Base-by-base conservation (phyloP, 2,329 filamentous ascomycete species). In the Scolecobasidium constrictum region DNA sequence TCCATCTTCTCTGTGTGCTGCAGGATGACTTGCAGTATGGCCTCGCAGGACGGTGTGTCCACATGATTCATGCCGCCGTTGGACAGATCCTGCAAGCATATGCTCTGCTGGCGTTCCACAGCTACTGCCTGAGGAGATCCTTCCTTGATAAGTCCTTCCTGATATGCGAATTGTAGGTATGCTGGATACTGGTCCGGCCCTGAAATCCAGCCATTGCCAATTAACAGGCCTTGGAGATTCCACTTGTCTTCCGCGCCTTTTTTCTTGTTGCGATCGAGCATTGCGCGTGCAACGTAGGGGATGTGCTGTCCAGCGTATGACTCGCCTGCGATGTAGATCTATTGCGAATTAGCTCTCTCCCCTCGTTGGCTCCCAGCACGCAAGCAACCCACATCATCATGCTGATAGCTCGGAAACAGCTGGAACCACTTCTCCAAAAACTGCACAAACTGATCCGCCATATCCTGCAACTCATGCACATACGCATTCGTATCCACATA, bases 181-280 rank as follows among this genome's bases (percentile, higher is more conserved):
- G 90, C 72, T 21, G 82, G 79, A 60, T 96, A 98, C 59, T 99
- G 92, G 38, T 95, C 85, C 5, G 69, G 68, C 1, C 90, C 88
- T 2, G 88, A 84, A 42, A 98, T 90, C 92, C 93, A 99, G 31
- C 90, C 92, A 58, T 98, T 99, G 43, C 93, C 93, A 47, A 99
- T 96, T 26, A 98, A 61, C 16, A 98, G 68, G 6, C 90, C 92
- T 50, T 81, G 74, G 20, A 99, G 65, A 40, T 82, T 81, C 92
- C 90, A 98, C 19, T 63, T 60, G 33, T 66, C 58, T 9, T 9
- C 37, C 9, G 7, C 21, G 31, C 18, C 20, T n/a, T 31, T 31
- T 18, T 33, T 18, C 19, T 45, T 46, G 66, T 98, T 98, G 47
- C 86, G 85, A 38, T 87, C 80, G 45, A 95, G 70, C 43, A 98